These are phyloP conservation scores for Arthrocladium fulminans DNA, from an alignment of 2,329 filamentous ascomycete genomes.

Conservation along the genomic window DNA sequence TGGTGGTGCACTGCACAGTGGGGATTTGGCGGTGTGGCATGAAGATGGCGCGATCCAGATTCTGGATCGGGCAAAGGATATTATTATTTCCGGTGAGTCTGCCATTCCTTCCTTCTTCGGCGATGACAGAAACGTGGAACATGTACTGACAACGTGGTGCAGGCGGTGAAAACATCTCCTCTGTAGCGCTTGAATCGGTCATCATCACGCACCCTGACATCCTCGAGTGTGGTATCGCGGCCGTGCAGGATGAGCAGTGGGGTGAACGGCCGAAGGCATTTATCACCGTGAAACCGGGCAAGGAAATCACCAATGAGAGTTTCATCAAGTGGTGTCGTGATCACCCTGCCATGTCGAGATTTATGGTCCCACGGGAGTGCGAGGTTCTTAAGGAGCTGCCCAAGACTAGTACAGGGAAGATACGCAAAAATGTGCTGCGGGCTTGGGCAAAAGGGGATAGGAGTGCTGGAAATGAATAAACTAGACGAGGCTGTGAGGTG, in stretches of 20 bases:
- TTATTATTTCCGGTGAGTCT: conserved; percentile 78
- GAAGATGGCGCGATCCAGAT: conserved; percentile 86
- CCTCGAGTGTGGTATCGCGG: conserved; percentile 84
- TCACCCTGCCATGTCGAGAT: conserved; percentile 71
- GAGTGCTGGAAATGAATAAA: conserved; percentile 15
- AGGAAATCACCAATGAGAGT: conserved; percentile 52
- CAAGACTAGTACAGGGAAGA: conserved; percentile 94
- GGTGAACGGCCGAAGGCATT: conserved; percentile 94
- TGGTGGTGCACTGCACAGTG: conserved; percentile 78
- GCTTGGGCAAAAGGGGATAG: conserved; percentile 65
- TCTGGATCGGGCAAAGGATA: conserved; percentile 88
- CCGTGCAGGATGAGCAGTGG: conserved; percentile 81
- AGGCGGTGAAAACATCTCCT: conserved; percentile 96
- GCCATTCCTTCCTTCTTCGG: background rate
- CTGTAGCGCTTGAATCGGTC: conserved; percentile 83
- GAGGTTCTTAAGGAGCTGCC: conserved; percentile 81
- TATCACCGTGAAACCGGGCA: conserved; percentile 67
- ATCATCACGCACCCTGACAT: conserved; percentile 80
- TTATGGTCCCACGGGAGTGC: conserved; percentile 70
- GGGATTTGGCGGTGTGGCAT: conserved; percentile 90
- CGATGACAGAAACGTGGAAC: background rate
- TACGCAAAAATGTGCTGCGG: conserved; percentile 86
- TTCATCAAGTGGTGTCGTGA: conserved; percentile 81
- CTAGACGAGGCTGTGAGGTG: too few relatives aligned
- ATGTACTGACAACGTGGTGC: background rate